phyloP scores from a whole-genome alignment of 1,284 basidiomycete species.

The Microstroma glucosiphilum region DNA sequence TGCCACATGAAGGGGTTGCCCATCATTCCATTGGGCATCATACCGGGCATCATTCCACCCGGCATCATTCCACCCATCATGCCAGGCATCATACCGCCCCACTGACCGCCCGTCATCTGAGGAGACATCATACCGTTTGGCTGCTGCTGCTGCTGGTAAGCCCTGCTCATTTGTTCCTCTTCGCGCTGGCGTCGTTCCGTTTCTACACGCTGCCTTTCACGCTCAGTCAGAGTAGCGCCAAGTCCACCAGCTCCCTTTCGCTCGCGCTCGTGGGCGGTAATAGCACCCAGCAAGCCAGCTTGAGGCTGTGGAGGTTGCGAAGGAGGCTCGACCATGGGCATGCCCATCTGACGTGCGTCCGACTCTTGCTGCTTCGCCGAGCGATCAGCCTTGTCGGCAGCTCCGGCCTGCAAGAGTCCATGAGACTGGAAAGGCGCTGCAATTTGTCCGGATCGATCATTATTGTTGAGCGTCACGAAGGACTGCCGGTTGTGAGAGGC shows the following conservation, averaged over 20 bases:
- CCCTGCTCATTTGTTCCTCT: constrained; percentile 80
- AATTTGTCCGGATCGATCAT: constrained; percentile 44
- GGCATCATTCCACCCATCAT: constrained; percentile 18
- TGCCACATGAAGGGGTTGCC: constrained; percentile 20
- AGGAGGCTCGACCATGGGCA: constrained; percentile 84
- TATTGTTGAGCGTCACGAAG: constrained; percentile 39
- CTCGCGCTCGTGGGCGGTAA: constrained; percentile 88
- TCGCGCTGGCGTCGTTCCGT: constrained; percentile 68
- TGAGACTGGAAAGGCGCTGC: constrained; percentile 72
- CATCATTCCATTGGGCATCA: no score
- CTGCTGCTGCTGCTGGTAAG: constrained; percentile 77
- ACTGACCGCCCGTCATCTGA: constrained; percentile 22
- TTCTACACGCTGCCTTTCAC: constrained; percentile 74
- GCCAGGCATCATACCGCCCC: constrained; percentile 30
- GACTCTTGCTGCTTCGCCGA: constrained; percentile 92
- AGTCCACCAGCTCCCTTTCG: constrained; percentile 88
- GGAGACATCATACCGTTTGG: constrained; percentile 32
- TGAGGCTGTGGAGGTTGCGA: constrained; percentile 91
- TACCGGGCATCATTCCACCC: constrained; percentile 13
- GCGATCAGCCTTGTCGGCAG: constrained; percentile 89
- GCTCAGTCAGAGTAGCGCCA: constrained; percentile 86
- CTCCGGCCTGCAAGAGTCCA: constrained; percentile 83
- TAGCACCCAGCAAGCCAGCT: constrained; percentile 87
- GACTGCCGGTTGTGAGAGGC: constrained; percentile 24
- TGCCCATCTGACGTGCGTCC: constrained; percentile 78